Evolutionary conservation across 2,329 filamentous ascomycete species (phyloP).

Genomic region (Hypoxylon sp.): DNA sequence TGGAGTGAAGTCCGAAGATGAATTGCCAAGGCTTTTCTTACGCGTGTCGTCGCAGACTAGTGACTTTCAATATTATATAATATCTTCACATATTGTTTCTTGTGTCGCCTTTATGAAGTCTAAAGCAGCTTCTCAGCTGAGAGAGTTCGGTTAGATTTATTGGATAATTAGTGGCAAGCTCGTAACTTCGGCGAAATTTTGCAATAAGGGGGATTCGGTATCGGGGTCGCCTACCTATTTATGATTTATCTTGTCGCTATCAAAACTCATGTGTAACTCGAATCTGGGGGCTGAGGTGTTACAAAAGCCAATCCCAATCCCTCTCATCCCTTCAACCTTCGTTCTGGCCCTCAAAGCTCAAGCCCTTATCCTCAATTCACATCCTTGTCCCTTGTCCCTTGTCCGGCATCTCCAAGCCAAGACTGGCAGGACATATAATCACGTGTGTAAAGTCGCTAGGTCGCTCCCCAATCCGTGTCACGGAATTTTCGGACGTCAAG

Average conservation of each 20-base stretch:
- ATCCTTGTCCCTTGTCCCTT: too few species aligned
- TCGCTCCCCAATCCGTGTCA: constrained; percentile 9
- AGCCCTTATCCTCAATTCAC: too few species aligned
- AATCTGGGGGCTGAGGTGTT: constrained; percentile 8
- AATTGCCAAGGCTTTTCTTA: too few species aligned
- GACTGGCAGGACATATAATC: too few species aligned
- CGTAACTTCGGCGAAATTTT: too few species aligned
- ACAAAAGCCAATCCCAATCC: constrained; percentile 16
- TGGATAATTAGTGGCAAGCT: too few species aligned
- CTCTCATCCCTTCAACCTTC: too few species aligned
- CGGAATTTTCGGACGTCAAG: constrained; percentile 8
- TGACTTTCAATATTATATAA: constrained; percentile 7
- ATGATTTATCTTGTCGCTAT: neutral
- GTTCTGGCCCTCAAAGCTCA: constrained; percentile 1
- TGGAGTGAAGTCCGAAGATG: constrained; percentile 16
- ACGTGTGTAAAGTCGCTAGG: constrained; percentile 18
- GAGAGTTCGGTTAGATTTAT: too few species aligned
- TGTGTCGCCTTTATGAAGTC: neutral
- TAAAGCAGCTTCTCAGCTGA: neutral
- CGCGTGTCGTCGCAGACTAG: too few species aligned
- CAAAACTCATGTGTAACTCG: constrained; percentile 7
- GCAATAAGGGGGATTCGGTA: neutral
- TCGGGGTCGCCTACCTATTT: constrained; percentile 1
- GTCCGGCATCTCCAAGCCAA: too few species aligned
- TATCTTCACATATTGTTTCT: neutral